Conservation (phyloP, 805 yeast genomes). For the Zygoascus tannicola region DNA sequence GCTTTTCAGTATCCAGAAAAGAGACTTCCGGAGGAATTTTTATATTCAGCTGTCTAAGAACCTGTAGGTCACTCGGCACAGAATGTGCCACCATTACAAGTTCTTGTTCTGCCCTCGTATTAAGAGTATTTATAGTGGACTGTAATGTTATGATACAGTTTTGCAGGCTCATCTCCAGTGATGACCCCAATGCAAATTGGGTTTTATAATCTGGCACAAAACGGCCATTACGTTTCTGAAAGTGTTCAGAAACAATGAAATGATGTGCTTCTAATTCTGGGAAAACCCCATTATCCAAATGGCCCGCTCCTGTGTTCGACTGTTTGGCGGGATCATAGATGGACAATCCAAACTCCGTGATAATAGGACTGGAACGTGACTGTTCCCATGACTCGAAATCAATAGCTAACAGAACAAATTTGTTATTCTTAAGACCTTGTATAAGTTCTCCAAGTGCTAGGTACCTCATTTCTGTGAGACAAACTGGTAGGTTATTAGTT, state of each 20-base stretch:
- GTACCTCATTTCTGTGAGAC: constrained; percentile 1
- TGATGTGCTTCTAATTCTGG: constrained; percentile 9
- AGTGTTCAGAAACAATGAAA: constrained; percentile 30
- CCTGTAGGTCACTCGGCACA: constrained; percentile 43
- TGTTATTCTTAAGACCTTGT: not conserved
- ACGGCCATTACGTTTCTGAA: constrained; percentile 38
- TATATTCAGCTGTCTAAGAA: constrained; percentile 42
- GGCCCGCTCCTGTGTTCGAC: not conserved
- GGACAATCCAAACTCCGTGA: constrained; percentile 17
- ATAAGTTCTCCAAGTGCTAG: not conserved
- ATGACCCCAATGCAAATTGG: constrained; percentile 42
- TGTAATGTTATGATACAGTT: constrained; percentile 6
- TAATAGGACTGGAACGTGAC: constrained; percentile 3
- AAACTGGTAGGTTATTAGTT: too few relatives aligned
- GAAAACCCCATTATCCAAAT: not conserved
- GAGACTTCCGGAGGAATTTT: constrained; percentile 31
- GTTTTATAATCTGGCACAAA: constrained; percentile 47
- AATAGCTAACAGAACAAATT: constrained; percentile 8
- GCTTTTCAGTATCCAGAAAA: constrained; percentile 39
- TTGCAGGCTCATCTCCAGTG: constrained; percentile 34
- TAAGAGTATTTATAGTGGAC: constrained; percentile 3
- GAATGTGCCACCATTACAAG: constrained; percentile 49
- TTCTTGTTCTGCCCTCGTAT: not conserved
- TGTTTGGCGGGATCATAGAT: constrained; percentile 12
- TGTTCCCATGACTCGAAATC: constrained; percentile 18